Evolutionary conservation across 305 asterid species (phyloP).

Genomic region (Ajuga reptans): DNA sequence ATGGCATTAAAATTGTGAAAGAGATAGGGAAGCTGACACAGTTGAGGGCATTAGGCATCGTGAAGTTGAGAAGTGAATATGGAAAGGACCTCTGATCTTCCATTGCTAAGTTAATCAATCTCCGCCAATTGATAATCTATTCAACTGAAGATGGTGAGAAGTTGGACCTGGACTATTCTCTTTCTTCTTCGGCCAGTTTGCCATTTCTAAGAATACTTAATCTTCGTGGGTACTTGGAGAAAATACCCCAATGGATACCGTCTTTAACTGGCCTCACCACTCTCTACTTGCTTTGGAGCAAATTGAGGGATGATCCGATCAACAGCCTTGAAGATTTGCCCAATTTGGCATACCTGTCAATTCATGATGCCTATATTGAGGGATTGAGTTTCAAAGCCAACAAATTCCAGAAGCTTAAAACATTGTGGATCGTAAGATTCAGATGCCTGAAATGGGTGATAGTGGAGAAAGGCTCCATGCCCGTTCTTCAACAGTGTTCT

Average conservation of each 20-base stretch:
- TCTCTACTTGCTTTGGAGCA: background rate
- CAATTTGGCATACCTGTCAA: background rate
- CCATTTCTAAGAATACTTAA: slow-evolving; percentile 1
- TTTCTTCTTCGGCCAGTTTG: background rate
- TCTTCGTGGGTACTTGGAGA: slow-evolving; percentile 22
- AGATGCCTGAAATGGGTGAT: too few species aligned
- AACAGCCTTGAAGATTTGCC: slow-evolving; percentile 20
- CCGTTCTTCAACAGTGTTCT: too few species aligned
- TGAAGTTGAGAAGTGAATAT: background rate
- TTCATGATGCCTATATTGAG: slow-evolving; percentile 10
- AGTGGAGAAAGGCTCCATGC: too few species aligned
- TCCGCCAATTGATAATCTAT: background rate
- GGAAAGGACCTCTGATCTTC: background rate
- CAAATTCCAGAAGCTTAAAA: slow-evolving; percentile 16
- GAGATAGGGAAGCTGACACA: background rate
- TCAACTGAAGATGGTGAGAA: background rate
- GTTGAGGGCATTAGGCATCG: background rate
- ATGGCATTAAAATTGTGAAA: background rate
- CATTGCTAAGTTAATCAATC: background rate
- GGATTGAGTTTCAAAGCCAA: slow-evolving; percentile 11
- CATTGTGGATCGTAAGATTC: background rate
- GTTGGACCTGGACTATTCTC: slow-evolving; percentile 22
- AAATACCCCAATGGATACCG: slow-evolving; percentile 25
- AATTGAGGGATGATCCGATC: slow-evolving; percentile 17
- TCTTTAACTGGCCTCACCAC: slow-evolving; percentile 14